Evolutionary conservation across 2,329 filamentous ascomycete species (phyloP), one percentile per base, ranked within the genome.

Genomic region (Thielaviopsis punctulata): DNA sequence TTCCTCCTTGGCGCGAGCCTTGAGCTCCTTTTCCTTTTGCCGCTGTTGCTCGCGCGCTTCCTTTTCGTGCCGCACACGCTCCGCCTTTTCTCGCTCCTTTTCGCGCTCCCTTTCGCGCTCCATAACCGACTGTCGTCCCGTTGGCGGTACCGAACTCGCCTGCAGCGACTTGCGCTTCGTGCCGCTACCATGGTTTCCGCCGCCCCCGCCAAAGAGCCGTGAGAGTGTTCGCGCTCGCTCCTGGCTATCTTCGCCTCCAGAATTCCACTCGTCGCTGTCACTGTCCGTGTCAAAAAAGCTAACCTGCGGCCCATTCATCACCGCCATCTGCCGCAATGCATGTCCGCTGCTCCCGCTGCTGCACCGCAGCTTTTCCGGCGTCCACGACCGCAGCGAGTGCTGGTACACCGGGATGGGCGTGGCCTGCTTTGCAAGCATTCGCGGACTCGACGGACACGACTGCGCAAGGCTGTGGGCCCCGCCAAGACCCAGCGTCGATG

Each of bases 201-300:
- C 30, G 12, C 30, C 30, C n/a, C 33, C 24, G 8, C 46, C 49
- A 21, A 55, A 51, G 18, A 55, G 23, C 3, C 53, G 49, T 4
- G 53, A 52, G 39, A 55, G 19, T 7, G 53, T 30, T 9, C 46
- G 46, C 4, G 49, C 27, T 6, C 53, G 49, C 12, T 49, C 49
- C 15, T 33, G 18, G 12, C 30, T 24, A 4, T 36, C 44, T 4
- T 52, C 50, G 7, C 30, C 41, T 18, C 47, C 36, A 7, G 43
- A 36, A 27, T 23, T 39, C 21, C 45, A 53, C 25, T 52, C 53
- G 15, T 55, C 53, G 4, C 21, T 25, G 23, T 48, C 47, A 18
- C 45, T 45, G 19, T 49, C 45, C 13, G 49, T 52, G 13, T 55
- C 53, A 46, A 55, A 55, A 24, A 52, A 55, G 22, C 51, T 53